These are phyloP conservation scores for Wallacemonas sp. DNA, from an alignment of 208 protist species.

Conservation along the genomic window DNA sequence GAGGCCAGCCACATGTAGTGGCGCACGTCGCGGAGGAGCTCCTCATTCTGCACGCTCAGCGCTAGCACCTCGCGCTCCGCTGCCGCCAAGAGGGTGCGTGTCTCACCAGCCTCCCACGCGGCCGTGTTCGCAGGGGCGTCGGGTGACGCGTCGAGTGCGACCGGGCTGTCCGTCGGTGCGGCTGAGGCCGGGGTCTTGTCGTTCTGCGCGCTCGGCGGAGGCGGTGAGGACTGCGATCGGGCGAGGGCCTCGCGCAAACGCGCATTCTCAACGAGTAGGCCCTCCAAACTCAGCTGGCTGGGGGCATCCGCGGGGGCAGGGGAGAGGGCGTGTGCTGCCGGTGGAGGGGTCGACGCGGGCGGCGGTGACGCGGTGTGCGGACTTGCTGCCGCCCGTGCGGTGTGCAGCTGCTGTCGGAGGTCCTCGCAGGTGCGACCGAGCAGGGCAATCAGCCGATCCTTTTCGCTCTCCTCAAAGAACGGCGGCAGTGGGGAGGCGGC, in stretches of 20 bases:
- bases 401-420: conserved; percentile 1
- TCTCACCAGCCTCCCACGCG: too few species aligned
- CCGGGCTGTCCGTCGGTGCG: too few species aligned
- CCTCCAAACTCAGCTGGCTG: conserved; percentile 1
- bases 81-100: conserved; percentile 2
- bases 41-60: conserved; percentile 30
- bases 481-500: not conserved
- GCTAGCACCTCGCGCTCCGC: conserved; percentile 24
- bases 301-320: not conserved
- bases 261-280: conserved; percentile 25
- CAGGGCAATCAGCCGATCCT: conserved; percentile 14
- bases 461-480: conserved; percentile 1
- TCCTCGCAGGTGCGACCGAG: conserved; percentile 10
- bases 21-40: conserved; percentile 24
- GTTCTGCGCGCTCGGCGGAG: not conserved
- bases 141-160: too few species aligned
- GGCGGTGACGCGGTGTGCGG: conserved; percentile 14
- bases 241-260: conserved; percentile 17
- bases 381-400: not conserved
- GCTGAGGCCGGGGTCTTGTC: not conserved
- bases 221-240: conserved; percentile 13
- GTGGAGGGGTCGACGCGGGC: not conserved
- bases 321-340: not conserved
- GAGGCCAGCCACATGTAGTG: conserved; percentile 17
- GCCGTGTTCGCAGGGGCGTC: too few species aligned